A percentile compares a stretch with the other conserved stretches of the same genome.
Conservation (phyloP, 495 filamentous ascomycete species). For the Hypoxylon cercidicola region DNA sequence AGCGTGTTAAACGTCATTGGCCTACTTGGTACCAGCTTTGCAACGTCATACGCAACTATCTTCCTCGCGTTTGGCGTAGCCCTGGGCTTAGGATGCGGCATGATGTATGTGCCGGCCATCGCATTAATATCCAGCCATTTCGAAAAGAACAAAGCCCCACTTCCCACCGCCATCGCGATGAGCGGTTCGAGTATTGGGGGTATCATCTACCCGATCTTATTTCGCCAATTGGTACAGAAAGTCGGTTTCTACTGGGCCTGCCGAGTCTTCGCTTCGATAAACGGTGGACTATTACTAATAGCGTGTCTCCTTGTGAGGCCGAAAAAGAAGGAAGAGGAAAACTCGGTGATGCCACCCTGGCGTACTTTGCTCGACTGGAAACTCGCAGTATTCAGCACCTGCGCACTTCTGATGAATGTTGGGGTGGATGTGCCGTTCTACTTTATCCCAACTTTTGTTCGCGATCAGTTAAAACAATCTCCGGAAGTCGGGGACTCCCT, state of each 20-base stretch:
- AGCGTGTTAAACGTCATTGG: conserved; percentile 67
- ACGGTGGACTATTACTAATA: conserved; percentile 55
- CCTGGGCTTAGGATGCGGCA: conserved; percentile 60
- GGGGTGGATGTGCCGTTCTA: conserved; percentile 71
- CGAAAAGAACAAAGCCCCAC: conserved; percentile 67
- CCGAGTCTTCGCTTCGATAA: conserved; percentile 68
- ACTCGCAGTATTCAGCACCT: conserved; percentile 58
- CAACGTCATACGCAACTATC: conserved; percentile 52
- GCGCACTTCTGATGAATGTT: conserved; percentile 71
- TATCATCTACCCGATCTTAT: conserved; percentile 71
- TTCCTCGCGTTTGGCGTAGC: conserved; percentile 61
- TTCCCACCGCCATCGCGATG: conserved; percentile 79
- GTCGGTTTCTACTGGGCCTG: conserved; percentile 74
- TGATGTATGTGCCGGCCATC: conserved; percentile 73
- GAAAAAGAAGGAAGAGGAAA: conserved; percentile 39
- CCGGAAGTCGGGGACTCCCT: conserved; percentile 48
- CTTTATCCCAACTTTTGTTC: conserved; percentile 66
- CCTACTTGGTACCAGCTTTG: conserved; percentile 60
- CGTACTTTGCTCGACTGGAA: conserved; percentile 51
- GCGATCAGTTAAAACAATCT: conserved; percentile 58
- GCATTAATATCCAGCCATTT: conserved; percentile 80
- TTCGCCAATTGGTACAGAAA: conserved; percentile 61
- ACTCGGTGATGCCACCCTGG: conserved; percentile 41
- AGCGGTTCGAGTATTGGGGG: conserved; percentile 76
- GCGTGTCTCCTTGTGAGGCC: conserved; percentile 59